Base-by-base conservation (phyloP, 108 stramenopile genomes). In the Fragilaria radians region DNA sequence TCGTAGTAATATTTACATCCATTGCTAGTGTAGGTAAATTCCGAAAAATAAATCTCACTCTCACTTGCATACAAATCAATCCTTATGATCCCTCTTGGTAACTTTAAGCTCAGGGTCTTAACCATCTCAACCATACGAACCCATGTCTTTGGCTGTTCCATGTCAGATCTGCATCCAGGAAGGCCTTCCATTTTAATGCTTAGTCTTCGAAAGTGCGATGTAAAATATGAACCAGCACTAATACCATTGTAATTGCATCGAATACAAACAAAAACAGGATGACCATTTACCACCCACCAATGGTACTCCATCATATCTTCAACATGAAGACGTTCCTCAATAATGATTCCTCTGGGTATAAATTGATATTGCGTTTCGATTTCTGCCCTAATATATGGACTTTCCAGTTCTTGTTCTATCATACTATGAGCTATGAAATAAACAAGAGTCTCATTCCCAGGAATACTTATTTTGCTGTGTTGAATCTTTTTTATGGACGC, bases 281-380 rank as follows among this genome's bases (percentile, higher is more conserved):
- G 55, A 5, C 55, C 55, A 32, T 56, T 56, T 22, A 32, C 55
- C 5, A 56, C 26, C 55, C 55, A 56, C 55, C 55, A 56, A 26
- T 56, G 55, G 28, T 32, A 56, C 30, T 56, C 55, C 55, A 25
- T 27, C 28, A 56, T 27, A 11, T n/a, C 18, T 27, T 56, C 55
- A 4, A 56, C 28, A n/a, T 19, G 55, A 11, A 56, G 29, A 11
- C 29, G 55, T 28, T 56, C n/a, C n/a, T 56, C 55, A 5, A 56
- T 9, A n/a, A 56, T 28, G n/a, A 56, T 32, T n/a, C 55, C 23
- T 31, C n/a, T 28, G 5, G 55, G 55, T 33, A 56, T 32, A 32
- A 31, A 56, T n/a, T 32, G 23, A 32, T 56, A 56, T 26, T 56
- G 55, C 11, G 55, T 28, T 32, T 56, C 55, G 14, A 42, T 42